Percentiles rank a stretch among this genome's conserved stretches.
Evolutionary conservation across 441 rosid species (phyloP).

Genomic region (Lepidium campestre): DNA sequence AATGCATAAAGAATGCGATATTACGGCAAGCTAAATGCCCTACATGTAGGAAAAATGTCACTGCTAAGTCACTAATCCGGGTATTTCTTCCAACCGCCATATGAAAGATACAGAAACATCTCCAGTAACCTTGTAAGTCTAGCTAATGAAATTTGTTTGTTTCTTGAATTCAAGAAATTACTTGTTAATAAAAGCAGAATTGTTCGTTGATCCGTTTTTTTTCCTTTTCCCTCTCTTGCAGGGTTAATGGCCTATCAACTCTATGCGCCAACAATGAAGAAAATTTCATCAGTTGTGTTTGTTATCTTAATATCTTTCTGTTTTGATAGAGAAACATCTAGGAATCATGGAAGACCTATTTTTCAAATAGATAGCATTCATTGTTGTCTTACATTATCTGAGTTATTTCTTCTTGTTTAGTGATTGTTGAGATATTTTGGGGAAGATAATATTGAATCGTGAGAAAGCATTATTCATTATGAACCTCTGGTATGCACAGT

Average conservation of each 20-base stretch:
- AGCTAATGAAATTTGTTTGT: not conserved
- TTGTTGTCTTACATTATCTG: slow-evolving; percentile 1
- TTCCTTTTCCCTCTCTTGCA: not conserved
- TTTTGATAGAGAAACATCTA: not conserved
- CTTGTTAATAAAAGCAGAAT: not conserved
- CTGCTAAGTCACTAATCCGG: slow-evolving; percentile 59
- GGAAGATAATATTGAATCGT: slow-evolving; percentile 2
- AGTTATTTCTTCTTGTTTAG: not conserved
- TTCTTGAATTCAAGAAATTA: not conserved
- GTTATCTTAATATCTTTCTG: not conserved
- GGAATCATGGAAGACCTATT: not conserved
- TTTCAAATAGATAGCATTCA: not conserved
- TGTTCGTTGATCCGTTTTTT: not conserved
- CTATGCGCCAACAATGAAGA: slow-evolving; percentile 1
- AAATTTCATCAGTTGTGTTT: slow-evolving; percentile 6
- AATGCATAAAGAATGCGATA: slow-evolving; percentile 64
- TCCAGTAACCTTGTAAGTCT: slow-evolving; percentile 32
- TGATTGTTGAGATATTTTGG: not conserved
- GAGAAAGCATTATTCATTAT: not conserved
- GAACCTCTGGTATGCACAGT: not conserved
- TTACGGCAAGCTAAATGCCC: slow-evolving; percentile 68
- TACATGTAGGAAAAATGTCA: slow-evolving; percentile 70
- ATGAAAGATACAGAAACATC: slow-evolving; percentile 30
- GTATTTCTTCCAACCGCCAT: slow-evolving; percentile 79
- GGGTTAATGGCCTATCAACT: not conserved